Conservation (phyloP, 257 asterid genomes). For the Linaria vulgaris region DNA sequence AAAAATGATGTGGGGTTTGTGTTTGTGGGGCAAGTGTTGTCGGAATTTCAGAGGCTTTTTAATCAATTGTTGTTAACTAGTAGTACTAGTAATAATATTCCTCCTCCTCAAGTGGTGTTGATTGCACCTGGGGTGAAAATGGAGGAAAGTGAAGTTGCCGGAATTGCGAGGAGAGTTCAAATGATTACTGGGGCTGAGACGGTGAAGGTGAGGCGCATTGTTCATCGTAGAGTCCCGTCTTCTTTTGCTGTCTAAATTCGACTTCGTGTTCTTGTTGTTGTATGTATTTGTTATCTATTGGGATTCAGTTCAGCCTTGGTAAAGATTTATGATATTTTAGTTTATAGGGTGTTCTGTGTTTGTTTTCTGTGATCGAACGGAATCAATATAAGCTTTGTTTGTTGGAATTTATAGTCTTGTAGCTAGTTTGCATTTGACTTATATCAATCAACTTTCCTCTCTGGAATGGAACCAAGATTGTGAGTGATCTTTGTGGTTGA, state of each 20-base stretch:
- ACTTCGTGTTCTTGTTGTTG: no score
- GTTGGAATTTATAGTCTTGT: no score
- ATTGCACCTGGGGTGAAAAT: conserved; percentile 31
- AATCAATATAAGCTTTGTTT: no score
- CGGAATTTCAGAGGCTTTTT: conserved; percentile 47
- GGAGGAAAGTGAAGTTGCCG: conserved; percentile 29
- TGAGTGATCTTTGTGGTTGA: no score
- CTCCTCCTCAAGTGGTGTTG: conserved; percentile 31
- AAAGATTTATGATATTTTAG: no score
- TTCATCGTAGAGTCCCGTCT: conserved; percentile 7
- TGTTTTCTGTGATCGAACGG: no score
- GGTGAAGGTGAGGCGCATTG: conserved; percentile 39
- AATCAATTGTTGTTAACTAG: conserved; percentile 30
- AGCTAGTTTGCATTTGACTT: no score
- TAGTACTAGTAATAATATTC: not conserved
- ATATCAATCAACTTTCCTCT: no score
- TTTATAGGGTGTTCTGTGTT: no score
- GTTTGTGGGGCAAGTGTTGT: conserved; percentile 37
- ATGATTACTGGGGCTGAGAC: conserved; percentile 41
- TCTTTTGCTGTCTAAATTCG: not conserved
- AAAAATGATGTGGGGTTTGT: conserved; percentile 36
- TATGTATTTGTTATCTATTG: no score
- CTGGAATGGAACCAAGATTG: no score
- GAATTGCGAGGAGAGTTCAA: conserved; percentile 37
- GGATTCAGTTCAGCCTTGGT: no score